Evolutionary conservation across 2,329 filamentous ascomycete genomes (phyloP), one percentile per base, ranked within the genome.

Genomic region (Cercospora sp.): DNA sequence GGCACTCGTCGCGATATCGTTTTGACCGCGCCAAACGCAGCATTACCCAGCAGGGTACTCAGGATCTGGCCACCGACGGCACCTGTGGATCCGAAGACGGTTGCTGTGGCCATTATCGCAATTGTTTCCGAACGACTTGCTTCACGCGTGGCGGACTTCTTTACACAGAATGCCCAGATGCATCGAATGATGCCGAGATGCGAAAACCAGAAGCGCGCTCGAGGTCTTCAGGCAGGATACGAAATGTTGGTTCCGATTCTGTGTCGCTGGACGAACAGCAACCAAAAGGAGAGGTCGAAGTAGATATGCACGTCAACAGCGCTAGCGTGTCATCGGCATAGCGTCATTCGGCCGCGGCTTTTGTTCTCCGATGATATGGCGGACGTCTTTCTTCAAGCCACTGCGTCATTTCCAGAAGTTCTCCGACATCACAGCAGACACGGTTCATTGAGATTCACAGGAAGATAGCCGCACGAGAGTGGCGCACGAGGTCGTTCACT

Each of bases 31-130:
- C 30, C 57, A 64, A 66, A 69, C 20, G 65, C 53, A 9, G 61
- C 28, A 40, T 30, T 64, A 1, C 51, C 60, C 10, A 73, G 51
- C 1, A 72, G 60, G 5, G 71, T 69, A 28, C 55, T 55, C 9
- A 73, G 66, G 18, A 73, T 71, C 20, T 71, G 65, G 59, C 66
- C 63, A 18, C 71, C 71, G 10, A 73, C 68, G 12, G 71, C 71
- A 23, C 71, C 71, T n/a, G 71, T 73, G 30, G 57, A 66, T 13
- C 71, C 71, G 30, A 73, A 73, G 6, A 73, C 33, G 53, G 65
- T 53, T 62, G 70, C 65, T 20, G 61, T 68, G 5, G 70, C 58
- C 71, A 73, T 73, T 59, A 2, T 66, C 20, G 23, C 23, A 53
- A 40, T n/a, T 3, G 36, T 40, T 40, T 7, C 36, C 36, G 6